These are phyloP conservation scores for Henckelia pumila DNA, from an alignment of 257 asterid species.

Conservation along the genomic window DNA sequence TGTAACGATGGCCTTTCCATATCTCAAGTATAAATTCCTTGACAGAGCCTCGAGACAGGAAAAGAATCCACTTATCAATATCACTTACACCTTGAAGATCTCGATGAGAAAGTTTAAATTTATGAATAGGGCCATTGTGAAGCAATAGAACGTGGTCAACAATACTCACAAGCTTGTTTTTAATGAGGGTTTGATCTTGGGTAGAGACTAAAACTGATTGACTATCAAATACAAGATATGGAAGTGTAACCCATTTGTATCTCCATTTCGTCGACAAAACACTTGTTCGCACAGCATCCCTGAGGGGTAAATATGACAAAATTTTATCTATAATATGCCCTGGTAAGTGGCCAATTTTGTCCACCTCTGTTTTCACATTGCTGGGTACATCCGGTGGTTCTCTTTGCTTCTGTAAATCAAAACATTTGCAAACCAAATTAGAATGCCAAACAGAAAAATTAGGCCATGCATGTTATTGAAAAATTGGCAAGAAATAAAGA, in stretches of 20 bases:
- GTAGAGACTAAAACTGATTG: conserved; percentile 69
- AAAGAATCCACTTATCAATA: conserved; percentile 92
- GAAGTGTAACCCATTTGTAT: conserved; percentile 86
- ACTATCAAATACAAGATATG: conserved; percentile 79
- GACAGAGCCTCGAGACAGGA: conserved; percentile 71
- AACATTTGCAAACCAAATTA: conserved; percentile 10
- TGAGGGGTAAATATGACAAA: conserved; percentile 68
- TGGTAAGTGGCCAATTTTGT: conserved; percentile 72
- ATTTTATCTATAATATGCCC: conserved; percentile 77
- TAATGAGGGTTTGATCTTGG: conserved; percentile 67
- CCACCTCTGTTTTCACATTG: conserved; percentile 49
- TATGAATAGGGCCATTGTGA: conserved; percentile 76
- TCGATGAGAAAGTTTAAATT: conserved; percentile 88
- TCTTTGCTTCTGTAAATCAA: conserved; percentile 68
- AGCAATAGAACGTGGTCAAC: conserved; percentile 86
- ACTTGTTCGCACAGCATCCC: conserved; percentile 89
- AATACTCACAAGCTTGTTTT: conserved; percentile 73
- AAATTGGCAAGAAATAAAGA: conserved; percentile 1
- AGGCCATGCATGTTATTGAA: not conserved
- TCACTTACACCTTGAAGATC: conserved; percentile 91
- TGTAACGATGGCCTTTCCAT: conserved; percentile 96
- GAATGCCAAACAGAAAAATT: conserved; percentile 14
- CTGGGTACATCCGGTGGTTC: conserved; percentile 51
- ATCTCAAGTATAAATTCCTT: conserved; percentile 85
- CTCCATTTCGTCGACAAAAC: conserved; percentile 86